Conservation (phyloP, 1,139 yeast species). For the Candida sp. region DNA sequence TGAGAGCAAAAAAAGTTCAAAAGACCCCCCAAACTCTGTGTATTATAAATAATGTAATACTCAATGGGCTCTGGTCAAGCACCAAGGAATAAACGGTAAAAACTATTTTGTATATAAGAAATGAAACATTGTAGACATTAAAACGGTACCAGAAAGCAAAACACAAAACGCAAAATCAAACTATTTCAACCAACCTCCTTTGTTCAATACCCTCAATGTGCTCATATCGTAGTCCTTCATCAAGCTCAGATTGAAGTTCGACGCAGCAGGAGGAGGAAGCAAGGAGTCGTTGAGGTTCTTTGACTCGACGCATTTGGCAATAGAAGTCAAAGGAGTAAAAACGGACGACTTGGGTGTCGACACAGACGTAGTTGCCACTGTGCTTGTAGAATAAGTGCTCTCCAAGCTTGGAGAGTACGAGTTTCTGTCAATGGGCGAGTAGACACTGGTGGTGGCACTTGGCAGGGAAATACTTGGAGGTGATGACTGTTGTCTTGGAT, state of each 20-base stretch:
- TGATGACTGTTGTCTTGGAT: neutral
- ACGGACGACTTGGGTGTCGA: constrained; percentile 1
- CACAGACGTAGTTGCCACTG: neutral
- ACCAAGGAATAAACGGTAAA: too few species aligned
- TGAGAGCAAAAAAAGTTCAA: too few species aligned
- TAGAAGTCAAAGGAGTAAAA: neutral
- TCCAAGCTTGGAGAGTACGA: neutral
- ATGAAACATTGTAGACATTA: too few species aligned
- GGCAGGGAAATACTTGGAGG: neutral
- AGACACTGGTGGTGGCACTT: neutral
- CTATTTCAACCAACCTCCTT: constrained; percentile 11
- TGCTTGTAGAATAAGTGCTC: neutral
- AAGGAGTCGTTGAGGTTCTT: constrained; percentile 1
- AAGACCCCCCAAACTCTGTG: too few species aligned
- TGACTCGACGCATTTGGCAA: neutral
- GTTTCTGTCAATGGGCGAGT: constrained; percentile 2
- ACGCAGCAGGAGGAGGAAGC: constrained; percentile 2
- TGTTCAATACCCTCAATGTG: constrained; percentile 10
- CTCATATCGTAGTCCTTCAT: constrained; percentile 8
- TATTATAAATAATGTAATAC: too few species aligned
- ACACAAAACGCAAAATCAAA: neutral
- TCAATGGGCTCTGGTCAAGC: too few species aligned
- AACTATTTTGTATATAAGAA: too few species aligned
- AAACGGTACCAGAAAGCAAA: too few species aligned
- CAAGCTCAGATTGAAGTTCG: neutral